These are phyloP conservation scores for Raphanus raphanistrum DNA, from an alignment of 345 rosid species.

Conservation along the genomic window DNA sequence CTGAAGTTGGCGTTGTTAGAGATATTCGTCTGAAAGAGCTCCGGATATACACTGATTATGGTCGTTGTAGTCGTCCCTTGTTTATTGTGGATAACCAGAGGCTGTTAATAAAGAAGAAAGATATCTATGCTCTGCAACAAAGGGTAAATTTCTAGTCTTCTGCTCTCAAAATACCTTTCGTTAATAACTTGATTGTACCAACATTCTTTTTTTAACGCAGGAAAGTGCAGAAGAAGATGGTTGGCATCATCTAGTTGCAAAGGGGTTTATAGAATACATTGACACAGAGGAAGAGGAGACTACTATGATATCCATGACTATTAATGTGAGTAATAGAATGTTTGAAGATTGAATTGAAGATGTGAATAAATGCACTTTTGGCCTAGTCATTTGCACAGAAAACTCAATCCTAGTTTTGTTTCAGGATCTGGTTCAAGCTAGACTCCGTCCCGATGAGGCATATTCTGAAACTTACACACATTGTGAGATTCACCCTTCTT, in stretches of 20 bases:
- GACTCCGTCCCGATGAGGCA: conserved; percentile 74
- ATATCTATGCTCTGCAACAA: conserved; percentile 81
- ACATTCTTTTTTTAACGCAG: conserved; percentile 45
- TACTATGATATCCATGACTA: conserved; percentile 99
- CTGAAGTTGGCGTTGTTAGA: conserved; percentile 97
- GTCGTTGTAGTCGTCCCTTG: conserved; percentile 96
- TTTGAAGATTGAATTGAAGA: not conserved
- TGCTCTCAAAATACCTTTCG: not conserved
- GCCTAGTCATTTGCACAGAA: not conserved
- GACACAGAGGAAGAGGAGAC: conserved; percentile 99
- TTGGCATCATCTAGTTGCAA: conserved; percentile 93
- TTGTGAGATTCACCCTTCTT: conserved; percentile 97
- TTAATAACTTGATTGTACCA: not conserved
- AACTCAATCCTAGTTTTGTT: conserved; percentile 24
- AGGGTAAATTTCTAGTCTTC: conserved; percentile 53
- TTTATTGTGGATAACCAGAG: conserved; percentile 95
- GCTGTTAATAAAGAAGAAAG: conserved; percentile 83
- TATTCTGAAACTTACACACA: conserved; percentile 89
- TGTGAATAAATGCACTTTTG: not conserved
- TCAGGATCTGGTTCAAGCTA: conserved; percentile 95
- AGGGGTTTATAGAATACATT: conserved; percentile 89
- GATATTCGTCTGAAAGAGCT: conserved; percentile 87
- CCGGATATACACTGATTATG: conserved; percentile 93
- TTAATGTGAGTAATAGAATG: conserved; percentile 62
- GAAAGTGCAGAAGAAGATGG: conserved; percentile 86